Evolutionary conservation across 257 asterid species (phyloP).

Genomic region (Solanum raphanifolium): DNA sequence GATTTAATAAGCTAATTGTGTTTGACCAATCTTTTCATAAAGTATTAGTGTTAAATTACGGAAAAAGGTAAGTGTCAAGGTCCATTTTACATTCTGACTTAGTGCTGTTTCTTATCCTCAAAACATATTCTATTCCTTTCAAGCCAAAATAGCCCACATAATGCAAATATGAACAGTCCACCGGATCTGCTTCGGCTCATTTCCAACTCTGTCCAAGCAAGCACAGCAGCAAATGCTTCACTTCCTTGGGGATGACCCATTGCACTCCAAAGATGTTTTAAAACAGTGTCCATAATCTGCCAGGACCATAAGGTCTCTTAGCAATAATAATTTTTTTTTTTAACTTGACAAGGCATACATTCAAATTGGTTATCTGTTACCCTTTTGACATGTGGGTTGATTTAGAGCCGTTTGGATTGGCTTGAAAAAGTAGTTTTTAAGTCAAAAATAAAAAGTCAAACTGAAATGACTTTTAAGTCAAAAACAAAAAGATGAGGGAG

Average conservation of each 20-base stretch:
- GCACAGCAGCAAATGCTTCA: not conserved
- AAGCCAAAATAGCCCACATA: not conserved
- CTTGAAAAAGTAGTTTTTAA: too few species aligned
- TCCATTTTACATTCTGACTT: not conserved
- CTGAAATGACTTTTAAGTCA: too few species aligned
- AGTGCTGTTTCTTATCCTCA: not conserved
- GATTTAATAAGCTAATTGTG: not conserved
- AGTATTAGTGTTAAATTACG: not conserved
- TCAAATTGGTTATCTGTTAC: not conserved
- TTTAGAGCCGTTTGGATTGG: not conserved
- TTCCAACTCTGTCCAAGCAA: not conserved
- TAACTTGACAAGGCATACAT: not conserved
- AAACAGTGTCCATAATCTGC: not conserved
- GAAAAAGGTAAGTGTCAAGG: not conserved
- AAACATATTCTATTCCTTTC: not conserved
- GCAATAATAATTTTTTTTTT: not conserved
- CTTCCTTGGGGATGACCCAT: not conserved
- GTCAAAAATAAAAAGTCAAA: too few species aligned
- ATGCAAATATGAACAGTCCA: not conserved
- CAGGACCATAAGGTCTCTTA: not conserved
- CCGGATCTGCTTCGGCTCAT: not conserved
- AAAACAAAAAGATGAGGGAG: too few species aligned
- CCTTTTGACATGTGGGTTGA: not conserved
- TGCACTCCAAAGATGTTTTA: not conserved
- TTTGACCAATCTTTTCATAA: not conserved